Conservation (phyloP, 345 rosid species). For the Lepidium sativum region DNA sequence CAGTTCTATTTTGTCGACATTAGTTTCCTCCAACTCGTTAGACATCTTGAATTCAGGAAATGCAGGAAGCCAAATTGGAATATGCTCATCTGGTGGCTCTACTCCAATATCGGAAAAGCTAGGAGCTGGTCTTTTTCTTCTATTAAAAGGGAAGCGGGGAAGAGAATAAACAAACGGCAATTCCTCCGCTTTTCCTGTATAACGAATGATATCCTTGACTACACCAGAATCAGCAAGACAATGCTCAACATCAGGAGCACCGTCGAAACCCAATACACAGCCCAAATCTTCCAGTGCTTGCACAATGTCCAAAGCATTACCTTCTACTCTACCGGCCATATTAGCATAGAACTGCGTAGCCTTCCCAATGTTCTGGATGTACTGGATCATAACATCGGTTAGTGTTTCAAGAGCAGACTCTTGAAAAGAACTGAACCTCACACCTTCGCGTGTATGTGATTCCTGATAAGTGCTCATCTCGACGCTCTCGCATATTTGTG, state of each 20-base stretch:
- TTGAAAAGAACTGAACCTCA: slow-evolving; percentile 72
- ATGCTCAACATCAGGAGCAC: slow-evolving; percentile 54
- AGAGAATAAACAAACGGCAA: slow-evolving; percentile 56
- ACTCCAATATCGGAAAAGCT: slow-evolving; percentile 48
- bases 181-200: slow-evolving; percentile 43
- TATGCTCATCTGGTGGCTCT: slow-evolving; percentile 66
- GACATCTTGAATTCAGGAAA: slow-evolving; percentile 54
- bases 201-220: slow-evolving; percentile 56
- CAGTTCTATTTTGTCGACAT: slow-evolving; percentile 22
- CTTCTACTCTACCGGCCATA: slow-evolving; percentile 58
- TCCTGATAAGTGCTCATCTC: slow-evolving; percentile 18
- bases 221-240: slow-evolving; percentile 61
- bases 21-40: slow-evolving; percentile 20
- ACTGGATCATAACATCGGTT: slow-evolving; percentile 48
- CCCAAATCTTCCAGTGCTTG: slow-evolving; percentile 72
- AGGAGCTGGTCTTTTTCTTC: slow-evolving; percentile 38
- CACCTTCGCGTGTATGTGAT: slow-evolving; percentile 52
- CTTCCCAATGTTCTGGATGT: slow-evolving; percentile 54
- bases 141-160: slow-evolving; percentile 53
- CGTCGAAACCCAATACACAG: slow-evolving; percentile 47
- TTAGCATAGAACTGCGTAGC: slow-evolving; percentile 48
- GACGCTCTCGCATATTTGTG: slow-evolving; percentile 28
- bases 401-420: slow-evolving; percentile 60
- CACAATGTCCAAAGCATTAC: slow-evolving; percentile 57
- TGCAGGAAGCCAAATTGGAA: slow-evolving; percentile 79